Evolutionary conservation across 2,329 filamentous ascomycete genomes (phyloP).

Genomic region (Fusarium sp.): DNA sequence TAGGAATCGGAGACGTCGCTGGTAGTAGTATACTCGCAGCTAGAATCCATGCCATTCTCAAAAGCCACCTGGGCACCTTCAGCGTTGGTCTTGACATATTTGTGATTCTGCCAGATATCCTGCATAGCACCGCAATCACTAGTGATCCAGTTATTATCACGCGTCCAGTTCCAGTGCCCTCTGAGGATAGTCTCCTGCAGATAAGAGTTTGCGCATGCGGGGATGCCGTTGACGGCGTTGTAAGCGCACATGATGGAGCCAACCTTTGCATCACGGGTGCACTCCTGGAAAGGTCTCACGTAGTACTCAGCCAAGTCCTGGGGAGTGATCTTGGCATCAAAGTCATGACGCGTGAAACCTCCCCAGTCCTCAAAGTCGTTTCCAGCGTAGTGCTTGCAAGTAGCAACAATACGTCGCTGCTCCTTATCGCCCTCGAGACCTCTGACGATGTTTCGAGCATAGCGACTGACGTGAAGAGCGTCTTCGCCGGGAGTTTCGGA

Average conservation of each 20-base stretch:
- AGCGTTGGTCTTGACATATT: conserved; percentile 3
- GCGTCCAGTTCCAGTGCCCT: conserved; percentile 11
- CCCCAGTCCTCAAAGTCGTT: conserved; percentile 13
- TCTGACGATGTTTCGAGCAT: not conserved
- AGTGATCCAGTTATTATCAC: conserved; percentile 2
- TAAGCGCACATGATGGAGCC: conserved; percentile 4
- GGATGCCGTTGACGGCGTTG: not conserved
- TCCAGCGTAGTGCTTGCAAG: not conserved
- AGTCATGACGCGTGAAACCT: not conserved
- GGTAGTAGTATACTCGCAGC: conserved; percentile 13
- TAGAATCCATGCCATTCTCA: conserved; percentile 1
- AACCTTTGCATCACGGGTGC: not conserved
- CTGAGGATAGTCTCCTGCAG: not conserved
- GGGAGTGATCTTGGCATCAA: not conserved
- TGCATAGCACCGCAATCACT: conserved; percentile 12
- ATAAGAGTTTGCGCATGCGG: not conserved
- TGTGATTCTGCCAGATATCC: conserved; percentile 8
- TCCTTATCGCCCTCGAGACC: not conserved
- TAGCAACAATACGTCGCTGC: conserved; percentile 6
- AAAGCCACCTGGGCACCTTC: not conserved
- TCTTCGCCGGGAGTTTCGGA: conserved; percentile 8
- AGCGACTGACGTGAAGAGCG: not conserved
- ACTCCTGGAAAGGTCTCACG: not conserved
- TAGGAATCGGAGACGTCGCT: not conserved
- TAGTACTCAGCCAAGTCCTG: conserved; percentile 12